Base-by-base conservation (phyloP, 495 filamentous ascomycete species). In the Amorphotheca resinae region DNA sequence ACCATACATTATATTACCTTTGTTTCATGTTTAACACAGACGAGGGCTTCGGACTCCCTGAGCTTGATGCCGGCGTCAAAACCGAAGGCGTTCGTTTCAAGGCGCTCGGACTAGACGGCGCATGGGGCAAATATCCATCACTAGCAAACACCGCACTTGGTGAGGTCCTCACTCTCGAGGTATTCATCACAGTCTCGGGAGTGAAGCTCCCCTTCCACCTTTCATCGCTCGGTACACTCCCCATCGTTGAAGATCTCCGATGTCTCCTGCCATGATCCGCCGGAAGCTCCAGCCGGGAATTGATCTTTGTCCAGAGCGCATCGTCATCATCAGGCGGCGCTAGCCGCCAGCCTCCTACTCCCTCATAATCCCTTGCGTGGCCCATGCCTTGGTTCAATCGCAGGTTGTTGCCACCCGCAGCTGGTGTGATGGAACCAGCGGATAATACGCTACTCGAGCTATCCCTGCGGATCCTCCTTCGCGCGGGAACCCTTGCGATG, bases 341-440 rank as follows among this genome's bases (percentile, higher is more conserved):
- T 12, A 74, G 45, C 41, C 80, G 66, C 84, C 83, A 88, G 1
- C 85, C 85, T 9, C 85, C 85, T 2, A 93, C 70, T n/a, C 84
- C 85, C 62, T 93, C 85, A 51, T 80, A 93, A 60, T 93, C 85
- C 4, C 84, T 69, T 39, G 71, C 67, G 16, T 71, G 46, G 1
- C 67, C 65, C 11, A 65, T 47, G 22, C 58, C 64, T 8, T 65
- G 60, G 12, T 58, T 58, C 9, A 70, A 35, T 18, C 51, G 56
- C 2, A 68, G 45, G 2, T 45, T 38, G 21, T 41, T 55, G 15
- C 58, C 61, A 5, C 47, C 46, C 3, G 56, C 48, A 2, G 62
- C 58, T 1, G 63, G 64, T 9, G 59, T 59, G 12, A 58, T 52
- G 3, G 55, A 55, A 9, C 52, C 44, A 5, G 50, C 61, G 30